Evolutionary conservation across 116 monocot species (phyloP).

Genomic region (Trichopus zeylanicus): DNA sequence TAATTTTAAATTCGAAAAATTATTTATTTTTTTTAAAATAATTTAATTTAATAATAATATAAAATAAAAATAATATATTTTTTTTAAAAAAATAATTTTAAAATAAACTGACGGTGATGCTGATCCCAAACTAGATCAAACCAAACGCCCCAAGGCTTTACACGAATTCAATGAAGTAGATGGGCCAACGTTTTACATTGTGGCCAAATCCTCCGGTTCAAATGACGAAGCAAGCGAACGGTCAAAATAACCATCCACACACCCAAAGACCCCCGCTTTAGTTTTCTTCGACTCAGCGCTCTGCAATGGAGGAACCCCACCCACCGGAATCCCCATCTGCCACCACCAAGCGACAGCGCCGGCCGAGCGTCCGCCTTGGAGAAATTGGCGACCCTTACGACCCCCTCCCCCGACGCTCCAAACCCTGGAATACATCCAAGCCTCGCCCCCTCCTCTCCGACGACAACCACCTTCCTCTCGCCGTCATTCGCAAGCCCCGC

Average conservation of each 20-base stretch:
- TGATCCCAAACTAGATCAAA: no score
- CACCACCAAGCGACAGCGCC: constrained; percentile 72
- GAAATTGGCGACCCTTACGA: constrained; percentile 50
- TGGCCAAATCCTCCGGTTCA: no score
- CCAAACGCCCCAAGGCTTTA: no score
- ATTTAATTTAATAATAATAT: no score
- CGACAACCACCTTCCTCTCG: background rate
- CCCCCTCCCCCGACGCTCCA: constrained; percentile 32
- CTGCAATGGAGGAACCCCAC: constrained; percentile 16
- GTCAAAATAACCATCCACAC: background rate
- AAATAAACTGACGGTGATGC: no score
- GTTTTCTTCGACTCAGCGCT: background rate
- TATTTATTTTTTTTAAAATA: no score
- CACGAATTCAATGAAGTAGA: no score
- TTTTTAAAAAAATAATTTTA: no score
- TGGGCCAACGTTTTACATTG: no score
- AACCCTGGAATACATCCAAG: constrained; percentile 3
- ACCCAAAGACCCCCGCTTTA: background rate
- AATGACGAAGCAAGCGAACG: no score
- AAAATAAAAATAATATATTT: background rate
- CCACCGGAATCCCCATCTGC: constrained; percentile 6
- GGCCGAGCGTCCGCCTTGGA: constrained; percentile 86
- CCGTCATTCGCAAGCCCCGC: background rate
- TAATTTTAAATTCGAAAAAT: no score
- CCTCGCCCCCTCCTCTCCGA: constrained; percentile 1